Evolutionary conservation across 1,284 basidiomycete genomes (phyloP).

Genomic region (Cutaneotrichosporon dermatis): DNA sequence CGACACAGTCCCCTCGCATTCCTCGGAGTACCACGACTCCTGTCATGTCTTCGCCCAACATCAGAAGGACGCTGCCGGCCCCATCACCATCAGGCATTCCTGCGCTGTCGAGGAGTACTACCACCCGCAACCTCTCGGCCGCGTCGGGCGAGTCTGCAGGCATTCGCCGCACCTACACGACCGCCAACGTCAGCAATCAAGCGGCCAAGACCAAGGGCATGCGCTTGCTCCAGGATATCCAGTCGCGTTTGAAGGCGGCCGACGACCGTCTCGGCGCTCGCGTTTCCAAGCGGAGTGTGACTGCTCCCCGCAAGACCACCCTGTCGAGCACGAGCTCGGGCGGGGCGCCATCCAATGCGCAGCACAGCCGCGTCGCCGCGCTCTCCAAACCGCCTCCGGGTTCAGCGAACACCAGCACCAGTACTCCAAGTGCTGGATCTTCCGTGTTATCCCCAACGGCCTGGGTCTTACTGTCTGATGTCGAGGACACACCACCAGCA

Average conservation of each 20-base stretch:
- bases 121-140: constrained; percentile 30
- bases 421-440: constrained; percentile 1
- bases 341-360: background rate
- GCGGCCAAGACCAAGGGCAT: constrained; percentile 37
- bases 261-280: constrained; percentile 40
- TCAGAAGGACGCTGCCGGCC: constrained; percentile 7
- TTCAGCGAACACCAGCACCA: constrained; percentile 4
- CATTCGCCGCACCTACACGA: background rate
- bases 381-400: constrained; percentile 1
- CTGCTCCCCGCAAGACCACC: constrained; percentile 43
- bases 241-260: constrained; percentile 39
- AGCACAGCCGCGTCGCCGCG: constrained; percentile 6
- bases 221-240: constrained; percentile 39
- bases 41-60: constrained; percentile 4
- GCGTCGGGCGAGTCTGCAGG: background rate
- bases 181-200: constrained; percentile 14
- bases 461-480: constrained; percentile 44
- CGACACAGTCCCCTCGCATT: constrained; percentile 2
- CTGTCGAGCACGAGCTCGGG: background rate
- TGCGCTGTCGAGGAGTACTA: constrained; percentile 35
- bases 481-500: constrained; percentile 29
- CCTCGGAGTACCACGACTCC: constrained; percentile 3
- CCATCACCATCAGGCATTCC: constrained; percentile 33
- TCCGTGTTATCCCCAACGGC: constrained; percentile 28
- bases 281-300: constrained; percentile 34